These are phyloP conservation scores for Fusarium pseudograminearum DNA, from an alignment of 2,329 filamentous ascomycete genomes.

Conservation along the genomic window DNA sequence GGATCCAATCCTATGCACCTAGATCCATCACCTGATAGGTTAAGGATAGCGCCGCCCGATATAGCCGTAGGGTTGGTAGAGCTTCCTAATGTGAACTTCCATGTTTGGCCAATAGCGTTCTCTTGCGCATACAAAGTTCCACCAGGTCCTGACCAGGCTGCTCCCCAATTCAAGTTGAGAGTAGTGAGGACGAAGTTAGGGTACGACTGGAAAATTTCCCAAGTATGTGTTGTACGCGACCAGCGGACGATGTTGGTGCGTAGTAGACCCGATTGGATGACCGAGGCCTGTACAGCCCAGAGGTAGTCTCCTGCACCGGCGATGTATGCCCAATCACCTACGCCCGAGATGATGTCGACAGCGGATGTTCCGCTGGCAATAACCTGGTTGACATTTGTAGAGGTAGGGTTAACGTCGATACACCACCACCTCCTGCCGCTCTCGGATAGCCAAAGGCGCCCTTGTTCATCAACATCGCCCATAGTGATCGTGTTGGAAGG, in stretches of 20 bases:
- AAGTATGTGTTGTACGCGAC: constrained; percentile 15
- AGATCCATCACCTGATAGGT: constrained; percentile 3
- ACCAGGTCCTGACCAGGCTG: not conserved
- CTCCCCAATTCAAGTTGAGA: constrained; percentile 5
- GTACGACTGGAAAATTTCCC: constrained; percentile 17
- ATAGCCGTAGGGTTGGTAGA: not conserved
- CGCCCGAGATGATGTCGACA: not conserved
- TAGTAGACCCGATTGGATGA: constrained; percentile 7
- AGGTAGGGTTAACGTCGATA: not conserved
- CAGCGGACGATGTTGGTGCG: constrained; percentile 27
- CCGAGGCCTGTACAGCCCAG: constrained; percentile 2
- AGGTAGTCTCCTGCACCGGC: constrained; percentile 11
- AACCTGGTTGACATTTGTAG: not conserved
- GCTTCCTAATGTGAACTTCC: constrained; percentile 12
- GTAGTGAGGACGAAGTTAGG: constrained; percentile 6
- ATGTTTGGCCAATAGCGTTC: constrained; percentile 2
- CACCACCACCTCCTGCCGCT: constrained; percentile 8
- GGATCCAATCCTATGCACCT: constrained; percentile 1
- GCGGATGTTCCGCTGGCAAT: constrained; percentile 5
- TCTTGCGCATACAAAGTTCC: constrained; percentile 5
- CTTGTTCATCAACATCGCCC: constrained; percentile 12
- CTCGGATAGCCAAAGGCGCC: constrained; percentile 9
- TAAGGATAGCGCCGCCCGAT: not conserved
- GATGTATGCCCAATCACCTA: constrained; percentile 1
- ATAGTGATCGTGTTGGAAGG: not conserved